Evolutionary conservation across 2,329 filamentous ascomycete species (phyloP).

Genomic region (Fusarium algeriense): DNA sequence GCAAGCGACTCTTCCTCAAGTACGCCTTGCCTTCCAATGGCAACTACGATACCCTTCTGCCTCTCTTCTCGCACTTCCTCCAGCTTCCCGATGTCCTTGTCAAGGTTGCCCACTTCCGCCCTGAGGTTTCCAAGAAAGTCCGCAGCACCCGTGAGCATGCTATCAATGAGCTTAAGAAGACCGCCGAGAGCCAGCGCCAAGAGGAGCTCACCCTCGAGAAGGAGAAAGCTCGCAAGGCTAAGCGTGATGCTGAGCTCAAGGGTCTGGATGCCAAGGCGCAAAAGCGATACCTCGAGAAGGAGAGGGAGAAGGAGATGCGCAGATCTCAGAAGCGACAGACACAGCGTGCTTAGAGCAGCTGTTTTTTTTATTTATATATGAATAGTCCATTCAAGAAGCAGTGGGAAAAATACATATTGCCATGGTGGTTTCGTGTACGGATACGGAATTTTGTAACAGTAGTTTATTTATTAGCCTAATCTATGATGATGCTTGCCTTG

Average conservation of each 20-base stretch:
- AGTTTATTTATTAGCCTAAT: slow-evolving; percentile 38
- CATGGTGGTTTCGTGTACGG: slow-evolving; percentile 28
- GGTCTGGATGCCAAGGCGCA: slow-evolving; percentile 84
- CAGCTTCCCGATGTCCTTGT: slow-evolving; percentile 87
- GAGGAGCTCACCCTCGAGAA: slow-evolving; percentile 80
- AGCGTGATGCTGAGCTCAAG: slow-evolving; percentile 86
- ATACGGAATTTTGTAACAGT: slow-evolving; percentile 33
- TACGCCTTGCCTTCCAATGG: slow-evolving; percentile 75
- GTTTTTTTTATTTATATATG: background rate
- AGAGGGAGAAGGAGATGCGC: slow-evolving; percentile 78
- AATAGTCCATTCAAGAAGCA: background rate
- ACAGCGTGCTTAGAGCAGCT: slow-evolving; percentile 58
- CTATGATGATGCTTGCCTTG: slow-evolving; percentile 16
- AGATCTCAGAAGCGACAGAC: slow-evolving; percentile 68
- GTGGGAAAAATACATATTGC: slow-evolving; percentile 13
- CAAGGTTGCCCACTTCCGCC: slow-evolving; percentile 83
- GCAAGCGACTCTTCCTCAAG: slow-evolving; percentile 88
- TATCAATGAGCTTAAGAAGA: slow-evolving; percentile 81
- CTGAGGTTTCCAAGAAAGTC: slow-evolving; percentile 89
- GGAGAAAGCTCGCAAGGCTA: slow-evolving; percentile 85
- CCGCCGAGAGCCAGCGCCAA: slow-evolving; percentile 82
- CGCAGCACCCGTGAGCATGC: slow-evolving; percentile 83
- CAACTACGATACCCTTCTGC: slow-evolving; percentile 74
- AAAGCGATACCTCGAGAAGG: slow-evolving; percentile 86
- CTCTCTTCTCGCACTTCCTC: slow-evolving; percentile 85